Base-by-base conservation (phyloP, 352 stramenopile genomes). In the Globisporangium middletonii region DNA sequence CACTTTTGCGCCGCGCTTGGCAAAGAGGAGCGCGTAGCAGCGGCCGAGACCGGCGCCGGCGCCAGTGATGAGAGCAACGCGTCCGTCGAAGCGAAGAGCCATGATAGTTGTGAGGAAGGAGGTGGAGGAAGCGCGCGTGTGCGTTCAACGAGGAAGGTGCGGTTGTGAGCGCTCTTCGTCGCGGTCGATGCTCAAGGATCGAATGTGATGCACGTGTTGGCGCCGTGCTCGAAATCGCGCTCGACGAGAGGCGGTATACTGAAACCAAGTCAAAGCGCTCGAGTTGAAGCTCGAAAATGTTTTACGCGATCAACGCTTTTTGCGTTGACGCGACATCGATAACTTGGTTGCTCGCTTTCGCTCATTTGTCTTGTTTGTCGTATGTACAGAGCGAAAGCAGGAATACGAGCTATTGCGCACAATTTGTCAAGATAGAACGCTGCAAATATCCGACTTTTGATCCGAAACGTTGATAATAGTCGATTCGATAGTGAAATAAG, bases 41-140 rank as follows among this genome's bases (percentile, higher is more conserved):
- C 83, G 83, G 47, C 85, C 85, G 38, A 94, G 77, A 46, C 85
- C 85, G 12, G 69, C 69, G 28, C 82, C 85, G 11, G 85, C 79
- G 44, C 85, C 85, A 15, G 85, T 94, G 65, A 94, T 67, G 57
- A 94, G 80, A 45, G 82, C 84, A 27, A 94, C 82, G 55, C 82
- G 71, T 63, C 69, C 73, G 67, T 92, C 84, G 62, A 75, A 94
- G 61, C 82, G 83, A 66, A 90, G 77, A 49, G 59, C 51, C 71
- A 85, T 86, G 52, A 9, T 59, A 9, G 11, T 30, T 43, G 42
- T 41, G 16, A 8, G 28, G 45, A 45, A 19, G 23, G 49, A 57
- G 37, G 45, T 62, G 55, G 19, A 50, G 43, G 48, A 27, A n/a
- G 50, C 18, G 57, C 51, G 30, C 44, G 53, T 55, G 41, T 58